These are phyloP conservation scores for Akebia trifoliata DNA, from an alignment of 164 flowering plant species.

Conservation along the genomic window DNA sequence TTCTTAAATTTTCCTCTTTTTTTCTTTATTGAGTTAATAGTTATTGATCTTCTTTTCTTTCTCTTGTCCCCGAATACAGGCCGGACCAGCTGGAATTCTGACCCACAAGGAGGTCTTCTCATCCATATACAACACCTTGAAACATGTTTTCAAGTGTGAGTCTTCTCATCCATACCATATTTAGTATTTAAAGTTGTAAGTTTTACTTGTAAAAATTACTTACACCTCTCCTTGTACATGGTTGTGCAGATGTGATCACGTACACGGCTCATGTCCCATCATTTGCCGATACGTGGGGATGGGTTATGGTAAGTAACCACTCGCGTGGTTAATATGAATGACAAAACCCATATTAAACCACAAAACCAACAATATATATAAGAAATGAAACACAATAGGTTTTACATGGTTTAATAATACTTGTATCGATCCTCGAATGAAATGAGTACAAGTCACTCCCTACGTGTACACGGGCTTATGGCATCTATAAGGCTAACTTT, in stretches of 20 bases:
- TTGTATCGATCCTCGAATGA: too few species aligned
- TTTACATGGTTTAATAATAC: too few species aligned
- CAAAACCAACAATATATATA: too few species aligned
- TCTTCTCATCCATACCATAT: slow-evolving; percentile 7
- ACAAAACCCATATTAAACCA: too few species aligned
- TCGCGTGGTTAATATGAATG: not conserved
- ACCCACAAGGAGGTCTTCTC: slow-evolving; percentile 92
- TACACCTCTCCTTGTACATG: not conserved
- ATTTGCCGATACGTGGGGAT: slow-evolving; percentile 93
- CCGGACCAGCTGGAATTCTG: slow-evolving; percentile 91
- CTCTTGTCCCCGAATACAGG: too few species aligned
- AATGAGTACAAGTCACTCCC: too few species aligned
- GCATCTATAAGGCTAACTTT: too few species aligned
- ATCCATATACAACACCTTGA: slow-evolving; percentile 80
- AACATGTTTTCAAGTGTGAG: slow-evolving; percentile 85
- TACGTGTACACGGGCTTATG: too few species aligned
- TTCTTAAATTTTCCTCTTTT: not conserved
- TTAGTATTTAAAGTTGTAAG: not conserved
- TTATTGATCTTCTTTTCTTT: too few species aligned
- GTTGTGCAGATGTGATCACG: slow-evolving; percentile 61
- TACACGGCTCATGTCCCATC: slow-evolving; percentile 90
- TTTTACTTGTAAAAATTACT: not conserved
- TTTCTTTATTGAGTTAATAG: not conserved
- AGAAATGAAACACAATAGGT: too few species aligned
- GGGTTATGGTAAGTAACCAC: slow-evolving; percentile 67